Evolutionary conservation across 495 filamentous ascomycete genomes (phyloP).

Genomic region (Delitschia confertaspora): DNA sequence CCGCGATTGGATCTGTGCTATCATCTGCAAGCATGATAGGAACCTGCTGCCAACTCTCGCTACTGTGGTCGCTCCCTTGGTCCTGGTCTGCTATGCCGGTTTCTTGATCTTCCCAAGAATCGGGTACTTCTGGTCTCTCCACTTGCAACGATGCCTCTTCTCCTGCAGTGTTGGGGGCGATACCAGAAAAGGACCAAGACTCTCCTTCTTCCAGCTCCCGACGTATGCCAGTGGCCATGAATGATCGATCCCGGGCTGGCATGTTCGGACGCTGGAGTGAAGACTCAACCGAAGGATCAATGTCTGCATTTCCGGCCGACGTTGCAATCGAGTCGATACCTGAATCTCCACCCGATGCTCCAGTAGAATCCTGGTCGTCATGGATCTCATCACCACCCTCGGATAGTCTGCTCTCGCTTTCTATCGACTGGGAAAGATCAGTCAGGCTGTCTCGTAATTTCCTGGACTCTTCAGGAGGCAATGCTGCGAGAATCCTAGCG

Average conservation of each 20-base stretch:
- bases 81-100: conserved; percentile 14
- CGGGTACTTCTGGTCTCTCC: conserved; percentile 1
- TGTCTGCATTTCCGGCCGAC: neutral
- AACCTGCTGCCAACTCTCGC: conserved; percentile 28
- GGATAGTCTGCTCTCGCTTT: no score
- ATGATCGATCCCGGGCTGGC: conserved; percentile 30
- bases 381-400: neutral
- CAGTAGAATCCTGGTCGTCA: no score
- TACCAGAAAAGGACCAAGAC: conserved; percentile 14
- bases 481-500: conserved; percentile 5
- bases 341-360: no score
- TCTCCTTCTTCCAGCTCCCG: conserved; percentile 30
- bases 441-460: conserved; percentile 5
- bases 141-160: neutral
- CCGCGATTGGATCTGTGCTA: neutral
- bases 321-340: neutral
- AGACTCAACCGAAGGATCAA: neutral
- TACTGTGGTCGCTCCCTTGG: conserved; percentile 22
- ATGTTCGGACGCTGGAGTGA: conserved; percentile 28
- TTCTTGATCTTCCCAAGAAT: conserved; percentile 11
- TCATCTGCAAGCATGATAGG: conserved; percentile 8
- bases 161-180: neutral
- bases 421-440: conserved; percentile 5
- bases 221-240: conserved; percentile 32
- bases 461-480: conserved; percentile 18